Evolutionary conservation across 2,329 filamentous ascomycete genomes (phyloP).

Genomic region (Penicillium concentricum): DNA sequence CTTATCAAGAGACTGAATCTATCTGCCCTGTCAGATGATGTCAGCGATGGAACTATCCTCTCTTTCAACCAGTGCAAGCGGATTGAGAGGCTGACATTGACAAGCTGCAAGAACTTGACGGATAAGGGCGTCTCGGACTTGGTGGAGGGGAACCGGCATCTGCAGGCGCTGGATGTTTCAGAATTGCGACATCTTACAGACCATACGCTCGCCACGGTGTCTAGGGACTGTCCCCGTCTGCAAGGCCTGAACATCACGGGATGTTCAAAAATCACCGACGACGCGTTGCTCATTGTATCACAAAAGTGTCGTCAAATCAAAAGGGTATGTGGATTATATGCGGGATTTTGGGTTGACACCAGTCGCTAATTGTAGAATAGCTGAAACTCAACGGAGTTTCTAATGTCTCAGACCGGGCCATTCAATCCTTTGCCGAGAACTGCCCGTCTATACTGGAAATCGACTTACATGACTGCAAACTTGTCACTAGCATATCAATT

Average conservation of each 20-base stretch:
- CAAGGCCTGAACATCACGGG: constrained; percentile 92
- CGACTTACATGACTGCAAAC: constrained; percentile 81
- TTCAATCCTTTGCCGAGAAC: constrained; percentile 80
- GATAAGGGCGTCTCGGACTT: constrained; percentile 80
- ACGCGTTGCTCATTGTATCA: constrained; percentile 77
- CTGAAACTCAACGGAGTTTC: constrained; percentile 91
- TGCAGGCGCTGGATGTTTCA: constrained; percentile 89
- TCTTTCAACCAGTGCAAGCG: constrained; percentile 82
- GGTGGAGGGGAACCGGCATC: constrained; percentile 72
- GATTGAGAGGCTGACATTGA: constrained; percentile 88
- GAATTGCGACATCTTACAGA: constrained; percentile 79
- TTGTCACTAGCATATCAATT: constrained; percentile 79
- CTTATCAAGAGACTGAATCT: constrained; percentile 92
- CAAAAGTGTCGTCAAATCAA: constrained; percentile 83
- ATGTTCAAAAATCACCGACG: constrained; percentile 80
- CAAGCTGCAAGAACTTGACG: constrained; percentile 80
- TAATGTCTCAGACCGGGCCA: constrained; percentile 78
- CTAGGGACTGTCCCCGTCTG: constrained; percentile 76
- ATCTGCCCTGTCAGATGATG: constrained; percentile 68
- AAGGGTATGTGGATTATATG: constrained; percentile 57
- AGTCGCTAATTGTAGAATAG: constrained; percentile 43
- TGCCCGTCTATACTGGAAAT: constrained; percentile 95
- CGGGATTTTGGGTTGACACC: background rate
- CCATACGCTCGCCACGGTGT: constrained; percentile 72
- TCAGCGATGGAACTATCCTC: constrained; percentile 87